These are phyloP conservation scores for Miscanthus sacchariflorus DNA, from an alignment of 202 grass and related monocot genomes.

Conservation along the genomic window DNA sequence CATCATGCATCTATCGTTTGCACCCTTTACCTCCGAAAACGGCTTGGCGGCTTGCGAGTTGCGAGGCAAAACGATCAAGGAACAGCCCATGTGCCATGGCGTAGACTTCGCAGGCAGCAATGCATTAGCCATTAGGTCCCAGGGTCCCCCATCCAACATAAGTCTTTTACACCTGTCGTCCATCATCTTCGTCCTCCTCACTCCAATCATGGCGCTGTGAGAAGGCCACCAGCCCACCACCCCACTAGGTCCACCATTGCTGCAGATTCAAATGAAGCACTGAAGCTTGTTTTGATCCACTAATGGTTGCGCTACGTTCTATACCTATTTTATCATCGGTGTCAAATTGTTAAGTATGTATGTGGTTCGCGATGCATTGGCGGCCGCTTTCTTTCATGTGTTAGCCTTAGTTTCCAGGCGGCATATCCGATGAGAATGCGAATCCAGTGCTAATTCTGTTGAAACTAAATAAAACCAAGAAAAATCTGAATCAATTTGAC, in stretches of 20 bases:
- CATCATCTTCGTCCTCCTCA: slow-evolving; percentile 12
- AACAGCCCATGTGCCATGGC: slow-evolving; percentile 67
- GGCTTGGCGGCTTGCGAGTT: slow-evolving; percentile 16
- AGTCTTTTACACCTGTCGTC: slow-evolving; percentile 47
- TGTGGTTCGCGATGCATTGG: too few relatives aligned
- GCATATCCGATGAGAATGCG: background rate
- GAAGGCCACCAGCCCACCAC: background rate
- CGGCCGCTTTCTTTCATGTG: background rate
- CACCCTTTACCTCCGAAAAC: background rate
- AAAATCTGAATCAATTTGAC: background rate
- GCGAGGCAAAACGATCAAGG: slow-evolving; percentile 20
- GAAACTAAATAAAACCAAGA: background rate
- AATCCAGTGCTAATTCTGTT: background rate
- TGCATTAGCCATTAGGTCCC: slow-evolving; percentile 2
- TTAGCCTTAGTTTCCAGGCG: background rate
- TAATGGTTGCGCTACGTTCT: background rate
- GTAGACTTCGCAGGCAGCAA: slow-evolving; percentile 11
- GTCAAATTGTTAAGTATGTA: background rate
- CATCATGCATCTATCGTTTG: background rate
- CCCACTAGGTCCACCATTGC: slow-evolving; percentile 17
- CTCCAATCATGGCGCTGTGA: background rate
- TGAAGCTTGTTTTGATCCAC: background rate
- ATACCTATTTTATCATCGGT: background rate
- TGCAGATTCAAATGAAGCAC: slow-evolving; percentile 8
- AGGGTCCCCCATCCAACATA: slow-evolving; percentile 37